Evolutionary conservation across 345 rosid species (phyloP), one percentile per base, ranked within the genome.

Genomic region (Cardamine resedifolia): DNA sequence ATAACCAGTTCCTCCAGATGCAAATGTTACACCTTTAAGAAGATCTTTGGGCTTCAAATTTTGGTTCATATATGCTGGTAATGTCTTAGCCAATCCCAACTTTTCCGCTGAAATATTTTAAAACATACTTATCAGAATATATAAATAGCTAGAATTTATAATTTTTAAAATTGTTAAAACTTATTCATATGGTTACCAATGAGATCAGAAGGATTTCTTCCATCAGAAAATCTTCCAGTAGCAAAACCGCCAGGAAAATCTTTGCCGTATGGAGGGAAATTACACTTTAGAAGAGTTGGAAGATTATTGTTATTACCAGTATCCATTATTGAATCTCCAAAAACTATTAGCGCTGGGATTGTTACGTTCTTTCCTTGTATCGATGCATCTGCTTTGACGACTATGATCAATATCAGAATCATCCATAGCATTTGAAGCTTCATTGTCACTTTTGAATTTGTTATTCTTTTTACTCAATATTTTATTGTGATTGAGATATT

Each of bases 1-100:
- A 4, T 72, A 90, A 7, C 96, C 92, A 0, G 85, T 26, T 23
- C 86, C 92, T 6, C 87, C 82, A 0, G 91, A 86, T 18, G 90
- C 96, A 63, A 90, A 86, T 72, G 66, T 75, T 21, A 87, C 85
- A 0, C 96, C 96, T 1, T 85, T 83, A 36, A 69, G 64, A 23
- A 87, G 89, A 60, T 89, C 89, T 33, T 77, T 11, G 7, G 71
- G 73, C 33, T 58, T 58, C 50, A 87, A 30, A 14, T 74, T 28
- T 3, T 71, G 79, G 31, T 81, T 88, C 33, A 84, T 33, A 73
- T 84, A 89, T 31, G 90, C 76, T 3, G 92, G 92, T 36, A 86
- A 15, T 5, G 66, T 24, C 7, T 74, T 81, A 43, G 77, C 83
- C 18, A 89, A 70, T 70, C 89, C 89, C 30, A 87, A 28, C 45